These are phyloP conservation scores for Kurtzmaniella fragi DNA, from an alignment of 805 yeast species.

Conservation along the genomic window DNA sequence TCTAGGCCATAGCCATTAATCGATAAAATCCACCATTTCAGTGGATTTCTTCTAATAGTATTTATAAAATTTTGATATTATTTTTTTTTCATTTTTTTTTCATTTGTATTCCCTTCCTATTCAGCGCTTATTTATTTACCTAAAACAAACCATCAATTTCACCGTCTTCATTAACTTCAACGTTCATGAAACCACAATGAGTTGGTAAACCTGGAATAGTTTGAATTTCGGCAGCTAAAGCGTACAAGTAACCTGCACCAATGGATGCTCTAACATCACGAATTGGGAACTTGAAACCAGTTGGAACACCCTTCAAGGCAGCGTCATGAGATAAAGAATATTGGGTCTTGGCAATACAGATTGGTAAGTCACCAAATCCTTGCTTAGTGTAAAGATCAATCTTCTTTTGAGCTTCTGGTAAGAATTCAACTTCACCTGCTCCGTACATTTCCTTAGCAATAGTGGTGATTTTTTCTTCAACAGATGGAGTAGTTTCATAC, in stretches of 20 bases:
- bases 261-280: slow-evolving; percentile 73
- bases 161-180: slow-evolving; percentile 74
- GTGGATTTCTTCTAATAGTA: no score
- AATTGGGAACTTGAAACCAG: slow-evolving; percentile 74
- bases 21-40: not conserved
- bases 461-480: slow-evolving; percentile 61
- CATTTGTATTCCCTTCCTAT: not conserved
- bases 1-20: not conserved
- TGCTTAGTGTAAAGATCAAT: slow-evolving; percentile 63
- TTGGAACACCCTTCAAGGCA: slow-evolving; percentile 76
- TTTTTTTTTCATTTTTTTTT: not conserved
- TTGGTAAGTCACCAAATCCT: slow-evolving; percentile 74
- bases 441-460: slow-evolving; percentile 78
- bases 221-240: slow-evolving; percentile 80
- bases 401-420: slow-evolving; percentile 65
- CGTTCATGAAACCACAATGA: slow-evolving; percentile 82
- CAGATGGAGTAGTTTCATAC: slow-evolving; percentile 56
- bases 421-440: slow-evolving; percentile 65
- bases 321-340: slow-evolving; percentile 83
- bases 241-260: slow-evolving; percentile 84
- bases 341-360: slow-evolving; percentile 83
- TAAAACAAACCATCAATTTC: slow-evolving; percentile 78
- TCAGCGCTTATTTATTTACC: not conserved
- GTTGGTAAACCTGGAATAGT: slow-evolving; percentile 86
- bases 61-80: not conserved